Evolutionary conservation across 352 stramenopile genomes (phyloP).

Genomic region (Pythium biforme): DNA sequence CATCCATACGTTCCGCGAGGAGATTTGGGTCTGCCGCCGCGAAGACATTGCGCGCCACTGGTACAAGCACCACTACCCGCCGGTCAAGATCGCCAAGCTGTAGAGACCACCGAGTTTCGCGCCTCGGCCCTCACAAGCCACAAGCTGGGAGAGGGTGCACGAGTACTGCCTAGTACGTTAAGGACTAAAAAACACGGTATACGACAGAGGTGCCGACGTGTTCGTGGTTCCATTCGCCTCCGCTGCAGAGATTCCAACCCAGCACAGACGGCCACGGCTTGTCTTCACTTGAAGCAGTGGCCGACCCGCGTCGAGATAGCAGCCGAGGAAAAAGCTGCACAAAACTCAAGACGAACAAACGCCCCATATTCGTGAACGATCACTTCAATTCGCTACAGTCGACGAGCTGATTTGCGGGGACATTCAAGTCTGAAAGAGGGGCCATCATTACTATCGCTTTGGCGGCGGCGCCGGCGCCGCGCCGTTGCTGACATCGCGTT

Average conservation of each 20-base stretch:
- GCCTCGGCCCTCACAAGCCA: too few species aligned
- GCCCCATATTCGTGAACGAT: not conserved
- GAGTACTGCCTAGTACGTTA: too few species aligned
- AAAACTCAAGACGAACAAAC: too few species aligned
- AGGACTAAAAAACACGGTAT: too few species aligned
- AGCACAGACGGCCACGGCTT: too few species aligned
- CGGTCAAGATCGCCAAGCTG: constrained; percentile 40
- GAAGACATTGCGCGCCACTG: constrained; percentile 95
- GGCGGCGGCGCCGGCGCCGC: not conserved
- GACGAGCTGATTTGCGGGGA: not conserved
- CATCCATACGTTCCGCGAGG: constrained; percentile 79
- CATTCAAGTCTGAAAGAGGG: too few species aligned
- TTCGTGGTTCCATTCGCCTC: too few species aligned
- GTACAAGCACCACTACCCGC: constrained; percentile 87
- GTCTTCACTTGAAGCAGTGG: too few species aligned
- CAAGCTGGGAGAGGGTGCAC: too few species aligned
- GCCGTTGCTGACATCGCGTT: constrained; percentile 45
- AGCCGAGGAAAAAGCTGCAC: not conserved
- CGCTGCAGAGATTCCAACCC: too few species aligned
- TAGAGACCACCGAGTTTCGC: constrained; percentile 23
- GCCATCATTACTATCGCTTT: constrained; percentile 12
- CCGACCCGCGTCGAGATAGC: too few species aligned
- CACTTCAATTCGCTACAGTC: constrained; percentile 5
- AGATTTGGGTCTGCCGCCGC: constrained; percentile 93
- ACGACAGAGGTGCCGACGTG: too few species aligned